phyloP scores from a whole-genome alignment of 163 green algal species.

The Smithsoniella earleae region DNA sequence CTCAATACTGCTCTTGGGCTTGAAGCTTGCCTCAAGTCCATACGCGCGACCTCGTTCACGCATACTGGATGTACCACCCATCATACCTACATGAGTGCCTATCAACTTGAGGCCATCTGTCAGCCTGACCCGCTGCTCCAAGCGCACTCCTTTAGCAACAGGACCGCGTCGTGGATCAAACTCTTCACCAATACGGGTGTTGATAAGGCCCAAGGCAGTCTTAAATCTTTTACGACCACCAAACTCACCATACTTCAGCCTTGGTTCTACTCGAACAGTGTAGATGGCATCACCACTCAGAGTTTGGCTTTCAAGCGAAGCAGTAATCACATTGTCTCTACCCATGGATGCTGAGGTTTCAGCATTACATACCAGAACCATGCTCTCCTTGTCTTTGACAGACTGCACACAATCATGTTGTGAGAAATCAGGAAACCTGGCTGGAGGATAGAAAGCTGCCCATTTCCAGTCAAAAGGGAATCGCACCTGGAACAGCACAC shows the following conservation, averaged over 20 bases:
- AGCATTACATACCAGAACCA: constrained; percentile 27
- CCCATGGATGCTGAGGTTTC: constrained; percentile 19
- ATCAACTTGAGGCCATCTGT: constrained; percentile 15
- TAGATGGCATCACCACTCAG: constrained; percentile 19
- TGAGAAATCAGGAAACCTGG: too few relatives aligned
- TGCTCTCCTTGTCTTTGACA: constrained; percentile 31
- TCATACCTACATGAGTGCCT: constrained; percentile 21
- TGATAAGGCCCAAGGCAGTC: constrained; percentile 5
- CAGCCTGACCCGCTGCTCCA: constrained; percentile 22
- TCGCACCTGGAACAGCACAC: constrained; percentile 29
- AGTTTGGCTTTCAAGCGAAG: constrained; percentile 19
- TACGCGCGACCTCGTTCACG: constrained; percentile 3
- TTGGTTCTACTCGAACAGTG: constrained; percentile 10
- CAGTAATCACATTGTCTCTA: constrained; percentile 18
- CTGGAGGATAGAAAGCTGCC: too few relatives aligned
- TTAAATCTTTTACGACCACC: constrained; percentile 14
- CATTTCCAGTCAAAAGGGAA: neutral
- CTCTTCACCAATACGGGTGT: constrained; percentile 23
- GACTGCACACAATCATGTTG: constrained; percentile 19
- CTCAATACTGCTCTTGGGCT: constrained; percentile 27
- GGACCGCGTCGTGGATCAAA: constrained; percentile 7
- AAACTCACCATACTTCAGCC: constrained; percentile 10
- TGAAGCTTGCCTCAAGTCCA: constrained; percentile 22
- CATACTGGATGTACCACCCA: constrained; percentile 6
- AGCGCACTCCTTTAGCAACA: constrained; percentile 7